phyloP scores from a whole-genome alignment of 2,329 filamentous ascomycete species.

The Capronia coronata region DNA sequence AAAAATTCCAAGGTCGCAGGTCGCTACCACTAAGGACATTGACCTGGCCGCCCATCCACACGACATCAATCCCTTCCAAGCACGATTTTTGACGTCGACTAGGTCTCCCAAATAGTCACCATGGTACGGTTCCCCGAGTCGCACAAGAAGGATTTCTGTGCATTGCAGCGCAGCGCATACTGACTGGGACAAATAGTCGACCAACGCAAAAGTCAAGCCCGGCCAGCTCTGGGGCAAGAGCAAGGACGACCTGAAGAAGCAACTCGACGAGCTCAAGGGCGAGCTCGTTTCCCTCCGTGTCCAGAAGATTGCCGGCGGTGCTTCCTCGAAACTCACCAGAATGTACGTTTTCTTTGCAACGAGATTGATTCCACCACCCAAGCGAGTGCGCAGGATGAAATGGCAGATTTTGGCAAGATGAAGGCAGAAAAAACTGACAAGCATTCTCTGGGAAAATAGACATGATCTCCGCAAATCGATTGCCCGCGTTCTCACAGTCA shows the following conservation, averaged over 20 bases:
- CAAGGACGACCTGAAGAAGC: conserved; percentile 97
- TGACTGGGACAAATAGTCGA: conserved; percentile 43
- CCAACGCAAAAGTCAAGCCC: conserved; percentile 75
- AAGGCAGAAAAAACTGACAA: conserved; percentile 8
- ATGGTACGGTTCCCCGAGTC: conserved; percentile 19
- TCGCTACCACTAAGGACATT: background rate
- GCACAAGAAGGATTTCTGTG: background rate
- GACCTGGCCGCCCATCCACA: conserved; percentile 3
- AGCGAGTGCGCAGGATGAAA: conserved; percentile 11
- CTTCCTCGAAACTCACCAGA: conserved; percentile 91
- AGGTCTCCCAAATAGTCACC: conserved; percentile 18
- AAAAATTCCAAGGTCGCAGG: conserved; percentile 8
- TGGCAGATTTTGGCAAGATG: too few species aligned
- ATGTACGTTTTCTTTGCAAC: conserved; percentile 64
- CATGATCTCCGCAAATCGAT: conserved; percentile 99
- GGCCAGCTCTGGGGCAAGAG: conserved; percentile 96
- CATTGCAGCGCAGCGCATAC: conserved; percentile 4
- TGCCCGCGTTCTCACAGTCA: conserved; percentile 96
- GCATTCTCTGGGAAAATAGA: conserved; percentile 48
- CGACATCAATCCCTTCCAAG: conserved; percentile 7
- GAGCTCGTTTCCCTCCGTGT: conserved; percentile 95
- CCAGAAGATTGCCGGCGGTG: conserved; percentile 88
- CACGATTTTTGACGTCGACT: conserved; percentile 18
- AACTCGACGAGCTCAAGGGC: conserved; percentile 89
- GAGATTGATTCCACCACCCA: conserved; percentile 9